Conservation (phyloP, 2,329 filamentous ascomycete genomes). For the Trichophyton simii region DNA sequence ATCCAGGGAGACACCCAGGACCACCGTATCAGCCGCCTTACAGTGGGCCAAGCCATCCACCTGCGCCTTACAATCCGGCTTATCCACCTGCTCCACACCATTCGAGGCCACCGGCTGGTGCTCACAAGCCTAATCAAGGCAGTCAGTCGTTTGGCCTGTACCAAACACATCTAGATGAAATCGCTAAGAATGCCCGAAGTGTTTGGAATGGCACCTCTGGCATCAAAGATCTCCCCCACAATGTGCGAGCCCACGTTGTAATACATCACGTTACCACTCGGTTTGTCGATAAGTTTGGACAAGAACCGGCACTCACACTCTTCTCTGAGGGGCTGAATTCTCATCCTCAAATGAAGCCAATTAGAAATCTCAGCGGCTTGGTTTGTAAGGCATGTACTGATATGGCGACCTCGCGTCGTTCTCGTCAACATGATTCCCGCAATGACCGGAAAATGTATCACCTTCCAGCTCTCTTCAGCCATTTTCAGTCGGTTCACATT, state of each 20-base stretch:
- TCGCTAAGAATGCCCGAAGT: conserved; percentile 45
- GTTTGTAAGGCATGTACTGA: conserved; percentile 42
- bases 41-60: conserved; percentile 12
- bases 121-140: conserved; percentile 13
- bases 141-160: conserved; percentile 34
- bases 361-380: conserved; percentile 44
- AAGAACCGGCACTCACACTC: conserved; percentile 45
- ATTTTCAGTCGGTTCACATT: conserved; percentile 29
- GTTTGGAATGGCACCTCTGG: conserved; percentile 51
- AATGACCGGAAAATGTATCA: conserved; percentile 18
- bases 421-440: conserved; percentile 11
- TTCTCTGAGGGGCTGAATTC: conserved; percentile 49
- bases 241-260: conserved; percentile 50
- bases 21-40: conserved; percentile 13
- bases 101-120: conserved; percentile 6
- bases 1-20: conserved; percentile 13
- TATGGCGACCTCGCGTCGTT: conserved; percentile 8
- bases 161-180: conserved; percentile 38
- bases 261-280: conserved; percentile 50
- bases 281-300: conserved; percentile 46
- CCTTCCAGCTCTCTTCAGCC: conserved; percentile 23
- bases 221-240: conserved; percentile 49
- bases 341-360: conserved; percentile 44
- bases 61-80: conserved; percentile 9
- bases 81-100: conserved; percentile 8